Evolutionary conservation across 768 basidiomycete genomes (phyloP).

Genomic region (Panellus pusillus): DNA sequence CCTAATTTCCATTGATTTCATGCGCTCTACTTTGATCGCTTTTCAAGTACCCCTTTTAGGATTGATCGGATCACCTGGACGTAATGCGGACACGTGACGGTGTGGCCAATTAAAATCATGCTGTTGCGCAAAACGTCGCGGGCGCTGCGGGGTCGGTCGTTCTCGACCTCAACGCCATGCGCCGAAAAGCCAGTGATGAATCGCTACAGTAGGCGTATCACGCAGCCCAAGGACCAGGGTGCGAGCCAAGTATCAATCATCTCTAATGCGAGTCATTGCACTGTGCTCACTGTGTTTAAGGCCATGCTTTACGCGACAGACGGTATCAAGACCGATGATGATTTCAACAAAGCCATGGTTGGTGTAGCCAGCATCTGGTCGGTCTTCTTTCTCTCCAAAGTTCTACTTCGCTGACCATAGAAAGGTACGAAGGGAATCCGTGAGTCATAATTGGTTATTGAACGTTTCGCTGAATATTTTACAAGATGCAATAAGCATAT

Average conservation of each 20-base stretch:
- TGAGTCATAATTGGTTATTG: slow-evolving; percentile 44
- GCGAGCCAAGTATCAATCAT: slow-evolving; percentile 73
- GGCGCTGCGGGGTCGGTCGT: slow-evolving; percentile 6
- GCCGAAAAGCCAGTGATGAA: slow-evolving; percentile 51
- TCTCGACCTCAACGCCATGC: slow-evolving; percentile 34
- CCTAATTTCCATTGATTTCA: slow-evolving; percentile 28
- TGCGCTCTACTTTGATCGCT: neutral
- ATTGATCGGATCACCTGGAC: no score
- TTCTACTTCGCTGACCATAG: slow-evolving; percentile 17
- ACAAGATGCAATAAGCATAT: slow-evolving; percentile 93
- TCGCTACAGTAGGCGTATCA: slow-evolving; percentile 77
- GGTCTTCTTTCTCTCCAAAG: slow-evolving; percentile 26
- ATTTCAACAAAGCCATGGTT: slow-evolving; percentile 96
- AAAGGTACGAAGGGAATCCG: slow-evolving; percentile 99
- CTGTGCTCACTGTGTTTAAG: slow-evolving; percentile 40
- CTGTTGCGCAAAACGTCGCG: slow-evolving; percentile 6
- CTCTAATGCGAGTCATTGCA: slow-evolving; percentile 11
- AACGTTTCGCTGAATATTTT: slow-evolving; percentile 2
- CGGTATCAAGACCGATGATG: slow-evolving; percentile 73
- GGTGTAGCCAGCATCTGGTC: slow-evolving; percentile 97
- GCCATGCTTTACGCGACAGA: slow-evolving; percentile 99
- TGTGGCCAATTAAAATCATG: neutral
- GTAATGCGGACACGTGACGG: neutral
- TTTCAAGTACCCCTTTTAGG: no score
- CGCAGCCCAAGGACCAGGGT: slow-evolving; percentile 91